These are phyloP conservation scores for Rhizopogon rudus DNA, from an alignment of 768 basidiomycete genomes.

Conservation along the genomic window DNA sequence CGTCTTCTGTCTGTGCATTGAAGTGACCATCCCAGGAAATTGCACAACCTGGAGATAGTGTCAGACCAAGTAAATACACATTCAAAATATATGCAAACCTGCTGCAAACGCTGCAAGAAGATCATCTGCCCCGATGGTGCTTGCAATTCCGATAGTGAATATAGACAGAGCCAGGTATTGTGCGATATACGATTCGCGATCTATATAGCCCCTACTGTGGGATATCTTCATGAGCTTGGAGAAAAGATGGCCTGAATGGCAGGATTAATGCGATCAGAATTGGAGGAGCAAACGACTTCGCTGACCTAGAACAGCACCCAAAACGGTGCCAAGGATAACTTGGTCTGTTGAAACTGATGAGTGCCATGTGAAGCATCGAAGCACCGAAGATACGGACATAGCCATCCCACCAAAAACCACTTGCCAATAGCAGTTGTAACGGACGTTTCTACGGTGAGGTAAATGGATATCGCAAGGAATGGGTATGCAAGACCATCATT, in stretches of 20 bases:
- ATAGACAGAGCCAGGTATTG: conserved; percentile 75
- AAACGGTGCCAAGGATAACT: conserved; percentile 66
- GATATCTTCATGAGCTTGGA: conserved; percentile 69
- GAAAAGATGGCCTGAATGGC: conserved; percentile 52
- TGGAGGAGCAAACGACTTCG: background rate
- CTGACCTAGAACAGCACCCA: conserved; percentile 56
- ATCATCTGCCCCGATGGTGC: conserved; percentile 81
- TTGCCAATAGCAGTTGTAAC: conserved; percentile 62
- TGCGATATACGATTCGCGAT: conserved; percentile 82
- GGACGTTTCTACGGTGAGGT: conserved; percentile 70
- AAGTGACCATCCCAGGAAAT: conserved; percentile 91
- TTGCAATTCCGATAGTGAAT: conserved; percentile 75
- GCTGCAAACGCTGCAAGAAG: conserved; percentile 86
- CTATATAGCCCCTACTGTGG: conserved; percentile 58
- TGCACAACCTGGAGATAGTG: conserved; percentile 59
- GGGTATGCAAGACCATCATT: conserved; percentile 97
- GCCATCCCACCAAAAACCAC: conserved; percentile 85
- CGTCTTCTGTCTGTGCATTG: conserved; percentile 75
- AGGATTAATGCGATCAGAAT: background rate
- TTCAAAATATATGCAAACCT: conserved; percentile 34
- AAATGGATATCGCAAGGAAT: conserved; percentile 82
- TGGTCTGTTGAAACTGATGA: conserved; percentile 47
- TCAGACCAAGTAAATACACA: background rate
- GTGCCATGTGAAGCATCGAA: background rate
- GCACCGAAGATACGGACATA: conserved; percentile 44